Evolutionary conservation across 139 green algal species (phyloP), one percentile per base, ranked within the genome.

Genomic region (Coelastrella sp.): DNA sequence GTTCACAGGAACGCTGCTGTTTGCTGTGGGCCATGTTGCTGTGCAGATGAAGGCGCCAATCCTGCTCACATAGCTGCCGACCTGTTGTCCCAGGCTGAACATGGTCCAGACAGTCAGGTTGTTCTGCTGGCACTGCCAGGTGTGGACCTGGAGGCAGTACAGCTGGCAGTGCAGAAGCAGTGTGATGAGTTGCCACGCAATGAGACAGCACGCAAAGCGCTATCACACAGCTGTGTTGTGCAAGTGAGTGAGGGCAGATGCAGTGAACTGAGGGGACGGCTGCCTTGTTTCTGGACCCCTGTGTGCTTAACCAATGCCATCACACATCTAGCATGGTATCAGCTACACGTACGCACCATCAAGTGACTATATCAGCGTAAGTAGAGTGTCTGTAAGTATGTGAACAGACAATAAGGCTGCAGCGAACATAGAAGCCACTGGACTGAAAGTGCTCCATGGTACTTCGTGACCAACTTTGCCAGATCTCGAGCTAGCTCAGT

Each of bases 1-100:
- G 35, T 49, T 49, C 35, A 49, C 35, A 49, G 3, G 35, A 49
- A 1, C 35, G 35, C 35, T 49, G 35, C 35, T 49, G 35, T 49
- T 49, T 49, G 35, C 35, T 49, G 35, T 49, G 35, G 35, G 1
- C 35, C 35, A 49, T 49, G 35, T 78, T 78, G 70, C 70, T 80
- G 24, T 87, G 82, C 98, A 7, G 98, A 99, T 87, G 95, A 84
- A 8, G 95, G 89, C 17, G 98, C 98, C 10, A 24, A 92, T 75
- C 93, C 92, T 0, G 94, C 93, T 0, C 96, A 98, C 93, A 95
- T 99, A 7, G 98, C 98, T 4, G 95, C 97, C 1, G 98, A 99
- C 95, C 92, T 99, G 87, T 92, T 99, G 8, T 99, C 95, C 0
- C 98, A 99, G 93, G 98, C 98, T n/a, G 98, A 99, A 94, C 98